Evolutionary conservation across 345 rosid species (phyloP).

Genomic region (Populus nigra): DNA sequence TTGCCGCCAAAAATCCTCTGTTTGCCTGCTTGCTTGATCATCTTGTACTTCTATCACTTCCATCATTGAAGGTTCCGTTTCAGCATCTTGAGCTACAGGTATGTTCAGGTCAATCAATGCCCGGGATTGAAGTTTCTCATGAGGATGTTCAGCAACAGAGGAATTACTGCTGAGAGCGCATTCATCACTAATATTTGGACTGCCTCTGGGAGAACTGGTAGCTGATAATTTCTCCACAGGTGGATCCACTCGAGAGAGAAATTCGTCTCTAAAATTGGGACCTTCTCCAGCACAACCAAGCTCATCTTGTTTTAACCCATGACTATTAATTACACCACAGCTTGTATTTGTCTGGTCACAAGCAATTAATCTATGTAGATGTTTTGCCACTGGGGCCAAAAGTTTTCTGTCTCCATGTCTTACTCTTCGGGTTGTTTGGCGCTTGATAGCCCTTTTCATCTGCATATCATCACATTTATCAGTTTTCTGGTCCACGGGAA

Average conservation of each 20-base stretch:
- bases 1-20: not conserved
- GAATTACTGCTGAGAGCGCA: conserved; percentile 17
- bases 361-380: conserved; percentile 22
- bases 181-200: conserved; percentile 21
- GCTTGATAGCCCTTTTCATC: conserved; percentile 20
- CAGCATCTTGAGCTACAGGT: conserved; percentile 40
- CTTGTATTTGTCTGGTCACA: conserved; percentile 18
- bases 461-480: conserved; percentile 9
- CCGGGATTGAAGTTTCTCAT: conserved; percentile 26
- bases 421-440: conserved; percentile 16
- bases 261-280: conserved; percentile 11
- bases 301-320: conserved; percentile 23
- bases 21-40: conserved; percentile 15
- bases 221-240: conserved; percentile 30
- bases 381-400: conserved; percentile 26
- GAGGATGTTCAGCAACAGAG: conserved; percentile 14
- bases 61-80: conserved; percentile 24
- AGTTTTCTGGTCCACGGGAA: conserved; percentile 18
- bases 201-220: conserved; percentile 25
- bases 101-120: conserved; percentile 50
- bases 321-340: conserved; percentile 7
- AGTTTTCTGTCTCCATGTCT: conserved; percentile 20
- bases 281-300: conserved; percentile 13
- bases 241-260: conserved; percentile 17
- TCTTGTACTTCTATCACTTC: conserved; percentile 15